A percentile compares a stretch with the other conserved stretches of the same genome.
phyloP scores from a whole-genome alignment of 768 basidiomycete species.

The Podaxis sp. region DNA sequence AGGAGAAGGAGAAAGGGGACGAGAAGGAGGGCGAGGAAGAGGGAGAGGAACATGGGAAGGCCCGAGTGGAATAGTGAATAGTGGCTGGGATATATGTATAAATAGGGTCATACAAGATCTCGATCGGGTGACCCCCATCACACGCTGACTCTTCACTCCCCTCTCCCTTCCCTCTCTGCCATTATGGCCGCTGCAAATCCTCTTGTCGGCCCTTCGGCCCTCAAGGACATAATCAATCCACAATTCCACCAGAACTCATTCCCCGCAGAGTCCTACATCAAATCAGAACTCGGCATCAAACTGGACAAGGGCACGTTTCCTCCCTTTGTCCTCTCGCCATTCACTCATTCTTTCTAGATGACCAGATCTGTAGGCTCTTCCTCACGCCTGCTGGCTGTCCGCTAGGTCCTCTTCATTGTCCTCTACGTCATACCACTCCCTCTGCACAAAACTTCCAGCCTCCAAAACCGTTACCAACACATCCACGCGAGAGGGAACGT shows the following conservation, averaged over 20 bases:
- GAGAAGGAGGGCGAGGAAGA: neutral
- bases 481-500: conserved; percentile 81
- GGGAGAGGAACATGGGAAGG: conserved; percentile 8
- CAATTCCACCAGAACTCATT: conserved; percentile 96
- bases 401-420: conserved; percentile 88
- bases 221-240: conserved; percentile 75
- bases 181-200: conserved; percentile 45
- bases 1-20: neutral
- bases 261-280: conserved; percentile 75
- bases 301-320: conserved; percentile 81
- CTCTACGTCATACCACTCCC: conserved; percentile 87
- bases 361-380: conserved; percentile 88
- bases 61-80: neutral
- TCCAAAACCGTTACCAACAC: conserved; percentile 75
- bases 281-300: conserved; percentile 80
- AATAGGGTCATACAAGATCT: neutral
- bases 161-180: conserved; percentile 5
- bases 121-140: conserved; percentile 6
- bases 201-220: conserved; percentile 54
- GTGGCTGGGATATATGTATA: neutral
- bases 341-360: conserved; percentile 51
- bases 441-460: conserved; percentile 89
- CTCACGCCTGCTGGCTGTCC: conserved; percentile 86
- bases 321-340: neutral
- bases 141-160: neutral